These are phyloP conservation scores for Saccharomyces hybrid DNA, from an alignment of 1,139 yeast genomes.

Conservation along the genomic window DNA sequence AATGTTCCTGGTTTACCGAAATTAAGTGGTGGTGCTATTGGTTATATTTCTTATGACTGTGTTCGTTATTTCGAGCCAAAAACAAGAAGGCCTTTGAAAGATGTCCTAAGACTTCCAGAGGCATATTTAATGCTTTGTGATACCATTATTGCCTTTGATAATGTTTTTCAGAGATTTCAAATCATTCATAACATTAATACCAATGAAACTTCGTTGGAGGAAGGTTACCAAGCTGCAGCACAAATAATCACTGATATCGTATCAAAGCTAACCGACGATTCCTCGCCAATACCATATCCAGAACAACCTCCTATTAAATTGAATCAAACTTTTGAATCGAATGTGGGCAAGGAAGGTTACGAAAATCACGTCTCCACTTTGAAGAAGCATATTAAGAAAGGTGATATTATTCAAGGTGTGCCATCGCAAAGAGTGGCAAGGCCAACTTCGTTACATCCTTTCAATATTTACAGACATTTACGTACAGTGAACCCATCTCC, in stretches of 20 bases:
- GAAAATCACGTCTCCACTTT: constrained; percentile 68
- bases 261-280: constrained; percentile 34
- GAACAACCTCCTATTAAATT: constrained; percentile 62
- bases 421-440: constrained; percentile 95
- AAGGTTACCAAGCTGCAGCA: constrained; percentile 50
- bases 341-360: constrained; percentile 89
- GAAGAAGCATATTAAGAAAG: constrained; percentile 74
- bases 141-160: constrained; percentile 82
- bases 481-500: constrained; percentile 97
- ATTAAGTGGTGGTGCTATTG: constrained; percentile 92
- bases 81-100: constrained; percentile 65
- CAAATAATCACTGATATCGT: constrained; percentile 52
- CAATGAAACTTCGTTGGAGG: constrained; percentile 38
- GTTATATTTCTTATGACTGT: constrained; percentile 93
- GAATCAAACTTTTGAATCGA: constrained; percentile 65
- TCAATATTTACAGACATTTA: constrained; percentile 88
- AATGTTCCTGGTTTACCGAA: constrained; percentile 70
- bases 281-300: constrained; percentile 41
- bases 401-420: constrained; percentile 95
- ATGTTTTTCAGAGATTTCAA: constrained; percentile 88
- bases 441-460: constrained; percentile 91
- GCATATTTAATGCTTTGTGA: constrained; percentile 88
- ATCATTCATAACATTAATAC: constrained; percentile 65
- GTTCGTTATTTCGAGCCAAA: constrained; percentile 92
- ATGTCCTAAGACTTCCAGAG: constrained; percentile 78